phyloP scores from a whole-genome alignment of 164 flowering plant genomes.

The Berberis thunbergii region DNA sequence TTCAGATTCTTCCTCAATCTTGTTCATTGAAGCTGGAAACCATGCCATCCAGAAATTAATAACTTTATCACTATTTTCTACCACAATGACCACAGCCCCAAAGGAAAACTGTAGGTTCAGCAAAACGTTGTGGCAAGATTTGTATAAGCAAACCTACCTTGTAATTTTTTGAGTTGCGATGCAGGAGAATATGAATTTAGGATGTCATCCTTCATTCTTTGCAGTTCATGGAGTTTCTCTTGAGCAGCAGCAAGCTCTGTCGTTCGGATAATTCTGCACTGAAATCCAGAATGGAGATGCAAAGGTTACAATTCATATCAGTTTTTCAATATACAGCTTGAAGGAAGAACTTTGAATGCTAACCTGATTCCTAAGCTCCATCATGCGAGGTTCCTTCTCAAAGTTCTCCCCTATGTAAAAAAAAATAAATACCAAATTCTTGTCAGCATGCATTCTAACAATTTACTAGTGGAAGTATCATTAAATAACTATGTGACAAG shows the following conservation, averaged over 20 bases:
- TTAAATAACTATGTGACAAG: neutral
- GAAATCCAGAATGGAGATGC: slow-evolving; percentile 10
- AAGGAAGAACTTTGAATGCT: slow-evolving; percentile 3
- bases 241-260: slow-evolving; percentile 89
- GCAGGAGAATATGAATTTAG: slow-evolving; percentile 59
- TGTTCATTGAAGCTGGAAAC: slow-evolving; percentile 55
- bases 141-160: slow-evolving; percentile 37
- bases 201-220: slow-evolving; percentile 58
- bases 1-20: slow-evolving; percentile 80
- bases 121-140: neutral
- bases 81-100: no score
- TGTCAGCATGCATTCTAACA: neutral
- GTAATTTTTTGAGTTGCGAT: slow-evolving; percentile 51
- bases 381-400: slow-evolving; percentile 79
- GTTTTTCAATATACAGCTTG: neutral
- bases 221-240: slow-evolving; percentile 71
- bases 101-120: no score
- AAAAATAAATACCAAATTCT: neutral
- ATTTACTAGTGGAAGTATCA: neutral
- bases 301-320: neutral
- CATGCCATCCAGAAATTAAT: slow-evolving; percentile 1
- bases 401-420: slow-evolving; percentile 53
- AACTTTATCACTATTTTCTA: neutral
- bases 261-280: slow-evolving; percentile 90
- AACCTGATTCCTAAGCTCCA: slow-evolving; percentile 88